Evolutionary conservation across 352 stramenopile species (phyloP), one percentile per base, ranked within the genome.

Genomic region (Halophytophthora batemanensis): DNA sequence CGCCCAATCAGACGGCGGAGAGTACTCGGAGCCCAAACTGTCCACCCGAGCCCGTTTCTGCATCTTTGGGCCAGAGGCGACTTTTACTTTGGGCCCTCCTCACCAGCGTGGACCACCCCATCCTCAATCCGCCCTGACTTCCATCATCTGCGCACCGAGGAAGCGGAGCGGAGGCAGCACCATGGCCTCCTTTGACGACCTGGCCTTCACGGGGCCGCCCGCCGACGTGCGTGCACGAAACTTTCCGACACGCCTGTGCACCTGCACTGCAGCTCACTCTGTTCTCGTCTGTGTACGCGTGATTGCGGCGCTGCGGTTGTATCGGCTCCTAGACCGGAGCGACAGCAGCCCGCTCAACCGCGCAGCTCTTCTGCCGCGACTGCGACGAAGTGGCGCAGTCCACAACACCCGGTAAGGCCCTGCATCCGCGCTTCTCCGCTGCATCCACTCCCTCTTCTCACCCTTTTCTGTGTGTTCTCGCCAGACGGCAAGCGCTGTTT

Each of bases 181-280:
- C 5, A 88, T 88, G 71, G 60, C 74, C 31, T 82, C 79, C 17
- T 90, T 86, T 63, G 79, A 90, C 60, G 79, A 90, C 53, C 64
- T 90, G 40, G 79, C 79, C 15, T 90, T 90, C 60, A 71, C 51
- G 8, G 53, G 58, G 1, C 53, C 62, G 1, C 58, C 56, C 44
- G 17, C 31, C 42, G 41, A 50, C 22, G 56, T 70, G 50, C 38
- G 56, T 50, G 23, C 40, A 31, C 25, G 25, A 31, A 10, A 4
- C 25, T 31, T 4, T 8, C 8, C 18, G 17, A 37, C 39, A 17
- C 18, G 23, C 39, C 1, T 45, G 3, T 6, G n/a, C 37, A 43
- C 25, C 3, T 12, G 12, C 10, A 21, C 3, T 17, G 7, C 7
- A 19, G 10, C 14, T 43, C 37, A 22, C 12, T 3, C 15, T 18